These are phyloP conservation scores for Petunia hybrid DNA, from an alignment of 305 asterid species.

Conservation along the genomic window DNA sequence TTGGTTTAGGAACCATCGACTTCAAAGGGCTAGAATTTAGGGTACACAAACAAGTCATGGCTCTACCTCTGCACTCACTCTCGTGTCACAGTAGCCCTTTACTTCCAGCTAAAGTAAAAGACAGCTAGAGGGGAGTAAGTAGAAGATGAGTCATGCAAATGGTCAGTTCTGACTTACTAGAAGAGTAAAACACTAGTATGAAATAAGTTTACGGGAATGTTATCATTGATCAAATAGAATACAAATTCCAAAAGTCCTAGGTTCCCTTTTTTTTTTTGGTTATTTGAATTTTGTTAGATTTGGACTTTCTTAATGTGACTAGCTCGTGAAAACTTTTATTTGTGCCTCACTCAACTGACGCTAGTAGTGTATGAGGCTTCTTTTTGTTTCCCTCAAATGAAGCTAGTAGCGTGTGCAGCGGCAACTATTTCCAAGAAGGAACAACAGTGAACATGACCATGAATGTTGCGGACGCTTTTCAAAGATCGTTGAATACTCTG, in stretches of 20 bases:
- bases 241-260: not conserved
- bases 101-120: not conserved
- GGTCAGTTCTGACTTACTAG: not conserved
- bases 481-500: conserved; percentile 64
- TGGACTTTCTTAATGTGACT: not conserved
- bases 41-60: no score
- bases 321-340: not conserved
- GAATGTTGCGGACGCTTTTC: conserved; percentile 75
- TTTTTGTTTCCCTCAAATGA: no score
- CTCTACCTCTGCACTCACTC: not conserved
- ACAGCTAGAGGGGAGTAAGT: not conserved
- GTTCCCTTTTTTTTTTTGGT: not conserved
- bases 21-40: no score
- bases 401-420: conserved; percentile 52
- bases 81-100: not conserved
- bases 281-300: not conserved
- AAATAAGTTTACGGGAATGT: no score
- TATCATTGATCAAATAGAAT: no score
- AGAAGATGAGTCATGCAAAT: not conserved
- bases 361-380: no score
- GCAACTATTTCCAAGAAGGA: conserved; percentile 79
- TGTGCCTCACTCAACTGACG: no score
- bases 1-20: no score
- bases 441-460: conserved; percentile 68
- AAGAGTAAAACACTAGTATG: not conserved